These are phyloP conservation scores for Colletotrichum euphorbiae DNA, from an alignment of 2,329 filamentous ascomycete genomes.

Conservation along the genomic window DNA sequence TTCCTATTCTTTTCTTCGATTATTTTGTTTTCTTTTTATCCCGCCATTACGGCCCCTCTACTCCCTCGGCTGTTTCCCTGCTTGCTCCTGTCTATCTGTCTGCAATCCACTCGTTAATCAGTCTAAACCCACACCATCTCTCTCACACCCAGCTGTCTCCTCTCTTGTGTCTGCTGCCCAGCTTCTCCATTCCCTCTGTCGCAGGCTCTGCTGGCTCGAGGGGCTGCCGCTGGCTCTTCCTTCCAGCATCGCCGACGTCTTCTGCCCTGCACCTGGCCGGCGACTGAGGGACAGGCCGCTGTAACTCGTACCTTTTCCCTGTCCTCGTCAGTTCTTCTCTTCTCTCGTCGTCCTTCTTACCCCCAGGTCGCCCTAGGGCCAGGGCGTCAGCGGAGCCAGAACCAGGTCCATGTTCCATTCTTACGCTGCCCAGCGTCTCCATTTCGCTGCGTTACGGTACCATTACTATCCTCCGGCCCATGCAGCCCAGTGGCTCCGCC, in stretches of 20 bases:
- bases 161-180: constrained; percentile 32
- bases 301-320: constrained; percentile 21
- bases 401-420: constrained; percentile 15
- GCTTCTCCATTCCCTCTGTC: constrained; percentile 13
- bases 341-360: no score
- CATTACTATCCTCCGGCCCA: constrained; percentile 5
- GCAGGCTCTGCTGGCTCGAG: not conserved
- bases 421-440: constrained; percentile 28
- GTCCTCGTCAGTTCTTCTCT: no score
- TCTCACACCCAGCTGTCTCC: constrained; percentile 7
- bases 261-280: not conserved
- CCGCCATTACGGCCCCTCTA: not conserved
- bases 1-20: not conserved
- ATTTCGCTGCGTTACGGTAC: constrained; percentile 20
- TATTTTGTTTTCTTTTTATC: not conserved
- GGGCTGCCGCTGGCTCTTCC: not conserved
- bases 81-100: not conserved
- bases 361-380: constrained; percentile 26
- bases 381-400: constrained; percentile 13
- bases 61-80: constrained; percentile 11
- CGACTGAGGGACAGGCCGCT: not conserved
- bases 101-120: constrained; percentile 13
- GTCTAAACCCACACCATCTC: constrained; percentile 13
- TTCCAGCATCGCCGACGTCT: not conserved
- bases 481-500: constrained; percentile 14